These are phyloP conservation scores for Suhomyces sp. DNA, from an alignment of 805 yeast species.

Conservation along the genomic window DNA sequence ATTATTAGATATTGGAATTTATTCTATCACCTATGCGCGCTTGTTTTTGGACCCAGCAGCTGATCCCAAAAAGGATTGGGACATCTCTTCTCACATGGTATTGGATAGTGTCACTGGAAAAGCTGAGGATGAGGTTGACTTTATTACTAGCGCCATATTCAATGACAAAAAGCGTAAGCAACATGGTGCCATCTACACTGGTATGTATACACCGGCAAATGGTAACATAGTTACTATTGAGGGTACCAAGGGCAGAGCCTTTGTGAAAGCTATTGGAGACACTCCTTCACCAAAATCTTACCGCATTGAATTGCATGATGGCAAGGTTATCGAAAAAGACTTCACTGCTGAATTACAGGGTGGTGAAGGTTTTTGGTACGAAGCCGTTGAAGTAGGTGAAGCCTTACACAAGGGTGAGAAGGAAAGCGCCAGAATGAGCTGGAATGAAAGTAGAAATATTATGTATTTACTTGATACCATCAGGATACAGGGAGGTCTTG, in stretches of 20 bases:
- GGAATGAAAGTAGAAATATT: slow-evolving; percentile 45
- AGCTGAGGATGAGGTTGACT: slow-evolving; percentile 40
- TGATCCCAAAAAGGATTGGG: slow-evolving; percentile 8
- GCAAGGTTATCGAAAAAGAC: slow-evolving; percentile 4
- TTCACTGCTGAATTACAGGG: slow-evolving; percentile 28
- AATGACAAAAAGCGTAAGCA: slow-evolving; percentile 40
- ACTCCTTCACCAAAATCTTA: slow-evolving; percentile 13
- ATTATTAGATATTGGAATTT: slow-evolving; percentile 53
- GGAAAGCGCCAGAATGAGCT: slow-evolving; percentile 37
- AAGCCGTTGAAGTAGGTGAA: slow-evolving; percentile 53
- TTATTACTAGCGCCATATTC: slow-evolving; percentile 34
- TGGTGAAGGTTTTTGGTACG: slow-evolving; percentile 51
- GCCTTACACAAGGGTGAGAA: slow-evolving; percentile 39
- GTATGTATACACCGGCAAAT: slow-evolving; percentile 8
- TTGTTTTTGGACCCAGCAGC: slow-evolving; percentile 30
- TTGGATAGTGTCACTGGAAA: slow-evolving; percentile 30
- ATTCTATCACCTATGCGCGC: slow-evolving; percentile 46
- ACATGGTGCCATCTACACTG: slow-evolving; percentile 33
- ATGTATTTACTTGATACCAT: slow-evolving; percentile 49
- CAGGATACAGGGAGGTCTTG: slow-evolving; percentile 42
- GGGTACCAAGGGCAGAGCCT: slow-evolving; percentile 10
- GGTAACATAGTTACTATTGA: slow-evolving; percentile 8
- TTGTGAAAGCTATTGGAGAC: slow-evolving; percentile 8
- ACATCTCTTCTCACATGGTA: slow-evolving; percentile 26
- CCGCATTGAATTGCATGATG: slow-evolving; percentile 21